A percentile compares a stretch with the other conserved stretches of the same genome.
Conservation (phyloP, 805 yeast species). For the Suhomyces sp. region DNA sequence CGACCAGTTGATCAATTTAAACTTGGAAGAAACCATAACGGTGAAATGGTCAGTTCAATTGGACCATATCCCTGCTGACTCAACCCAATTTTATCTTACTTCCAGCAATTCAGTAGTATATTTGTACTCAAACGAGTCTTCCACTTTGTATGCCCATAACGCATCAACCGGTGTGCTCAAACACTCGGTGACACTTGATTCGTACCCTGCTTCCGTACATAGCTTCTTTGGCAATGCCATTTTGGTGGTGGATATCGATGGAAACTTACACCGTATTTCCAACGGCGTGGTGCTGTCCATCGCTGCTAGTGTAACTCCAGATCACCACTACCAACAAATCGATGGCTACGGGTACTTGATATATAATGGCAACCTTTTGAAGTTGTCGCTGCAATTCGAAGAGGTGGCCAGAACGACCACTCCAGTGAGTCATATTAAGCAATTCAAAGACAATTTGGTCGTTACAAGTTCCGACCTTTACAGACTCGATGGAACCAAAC, state of each 20-base stretch:
- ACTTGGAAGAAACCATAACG: constrained; percentile 1
- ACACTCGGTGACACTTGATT: constrained; percentile 5
- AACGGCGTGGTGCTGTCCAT: neutral
- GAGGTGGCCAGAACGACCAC: neutral
- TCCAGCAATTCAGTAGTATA: constrained; percentile 10
- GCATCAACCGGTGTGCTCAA: constrained; percentile 13
- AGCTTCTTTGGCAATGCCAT: constrained; percentile 14
- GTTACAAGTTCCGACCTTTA: constrained; percentile 6
- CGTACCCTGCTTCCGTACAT: constrained; percentile 7
- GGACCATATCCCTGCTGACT: neutral
- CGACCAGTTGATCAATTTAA: constrained; percentile 14
- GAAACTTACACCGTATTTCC: constrained; percentile 7
- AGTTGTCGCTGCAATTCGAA: constrained; percentile 7
- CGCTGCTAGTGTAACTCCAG: neutral
- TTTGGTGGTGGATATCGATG: constrained; percentile 12
- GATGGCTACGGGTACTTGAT: constrained; percentile 15
- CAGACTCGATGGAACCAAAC: constrained; percentile 1
- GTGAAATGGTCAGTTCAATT: constrained; percentile 19
- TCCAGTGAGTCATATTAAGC: constrained; percentile 5
- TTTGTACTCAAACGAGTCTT: constrained; percentile 10
- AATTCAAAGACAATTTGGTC: constrained; percentile 11
- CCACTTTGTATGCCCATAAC: constrained; percentile 11
- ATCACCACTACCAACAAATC: constrained; percentile 6
- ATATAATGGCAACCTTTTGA: constrained; percentile 6
- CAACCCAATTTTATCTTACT: constrained; percentile 6